These are phyloP conservation scores for Tolypocladium capitatum DNA, from an alignment of 2,329 filamentous ascomycete species.

Conservation along the genomic window DNA sequence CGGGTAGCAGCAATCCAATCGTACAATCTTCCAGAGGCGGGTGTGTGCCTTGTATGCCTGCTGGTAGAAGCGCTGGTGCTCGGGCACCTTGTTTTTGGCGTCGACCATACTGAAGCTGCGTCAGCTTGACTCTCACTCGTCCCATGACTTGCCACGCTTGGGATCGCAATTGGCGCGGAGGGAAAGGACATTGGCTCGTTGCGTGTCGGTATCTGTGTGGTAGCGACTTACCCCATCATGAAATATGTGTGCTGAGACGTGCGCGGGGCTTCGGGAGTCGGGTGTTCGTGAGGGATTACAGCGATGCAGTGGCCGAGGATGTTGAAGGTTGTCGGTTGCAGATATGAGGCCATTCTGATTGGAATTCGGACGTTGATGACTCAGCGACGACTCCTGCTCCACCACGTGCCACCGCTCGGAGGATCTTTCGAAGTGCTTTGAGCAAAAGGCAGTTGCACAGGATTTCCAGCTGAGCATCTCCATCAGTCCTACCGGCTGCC, in stretches of 20 bases:
- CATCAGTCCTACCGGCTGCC: not conserved
- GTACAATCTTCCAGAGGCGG: conserved; percentile 68
- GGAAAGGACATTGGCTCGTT: not conserved
- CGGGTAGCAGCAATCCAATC: conserved; percentile 16
- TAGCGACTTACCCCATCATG: conserved; percentile 27
- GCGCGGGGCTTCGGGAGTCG: conserved; percentile 9
- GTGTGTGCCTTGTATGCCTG: conserved; percentile 54
- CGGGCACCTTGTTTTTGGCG: conserved; percentile 63
- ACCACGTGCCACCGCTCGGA: not conserved
- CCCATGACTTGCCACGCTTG: conserved; percentile 4
- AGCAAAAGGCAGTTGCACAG: not conserved
- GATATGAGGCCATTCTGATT: conserved; percentile 26
- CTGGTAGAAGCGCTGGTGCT: conserved; percentile 66
- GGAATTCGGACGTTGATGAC: conserved; percentile 18
- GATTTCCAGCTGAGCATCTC: not conserved
- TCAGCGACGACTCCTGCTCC: conserved; percentile 20
- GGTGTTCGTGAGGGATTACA: conserved; percentile 11
- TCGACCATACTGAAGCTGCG: conserved; percentile 40
- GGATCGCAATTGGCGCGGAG: not conserved
- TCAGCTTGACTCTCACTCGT: conserved; percentile 13
- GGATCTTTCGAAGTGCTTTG: not conserved
- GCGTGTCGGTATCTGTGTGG: not conserved
- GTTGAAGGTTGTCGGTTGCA: conserved; percentile 14
- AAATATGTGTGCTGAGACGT: conserved; percentile 12
- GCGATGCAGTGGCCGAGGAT: conserved; percentile 14